phyloP scores from a whole-genome alignment of 495 filamentous ascomycete species.

The Xylaria acuta region DNA sequence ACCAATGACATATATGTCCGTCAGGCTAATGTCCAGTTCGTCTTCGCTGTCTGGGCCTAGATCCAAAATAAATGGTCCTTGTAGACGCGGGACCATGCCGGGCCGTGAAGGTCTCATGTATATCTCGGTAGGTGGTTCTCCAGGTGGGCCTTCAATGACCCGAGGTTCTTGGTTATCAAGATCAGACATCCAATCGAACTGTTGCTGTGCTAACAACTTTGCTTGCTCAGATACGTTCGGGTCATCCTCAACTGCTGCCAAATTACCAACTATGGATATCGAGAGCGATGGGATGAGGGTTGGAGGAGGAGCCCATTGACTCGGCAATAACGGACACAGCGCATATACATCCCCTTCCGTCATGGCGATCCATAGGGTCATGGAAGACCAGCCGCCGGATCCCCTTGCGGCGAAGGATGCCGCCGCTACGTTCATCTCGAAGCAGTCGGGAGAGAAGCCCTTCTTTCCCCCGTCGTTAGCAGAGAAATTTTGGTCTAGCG shows the following conservation, averaged over 20 bases:
- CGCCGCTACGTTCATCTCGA: constrained; percentile 87
- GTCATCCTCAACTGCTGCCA: constrained; percentile 65
- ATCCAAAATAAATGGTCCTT: constrained; percentile 82
- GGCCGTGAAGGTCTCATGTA: constrained; percentile 74
- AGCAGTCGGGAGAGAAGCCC: constrained; percentile 80
- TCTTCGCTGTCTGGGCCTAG: constrained; percentile 67
- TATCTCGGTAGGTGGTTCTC: constrained; percentile 59
- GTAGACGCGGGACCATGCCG: constrained; percentile 75
- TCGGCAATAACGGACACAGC: constrained; percentile 84
- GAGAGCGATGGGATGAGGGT: constrained; percentile 78
- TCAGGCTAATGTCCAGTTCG: constrained; percentile 68
- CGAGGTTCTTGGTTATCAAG: constrained; percentile 78
- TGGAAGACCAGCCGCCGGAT: constrained; percentile 84
- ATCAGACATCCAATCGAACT: constrained; percentile 82
- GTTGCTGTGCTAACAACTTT: constrained; percentile 68
- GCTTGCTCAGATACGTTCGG: constrained; percentile 58
- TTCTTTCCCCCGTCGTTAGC: constrained; percentile 75
- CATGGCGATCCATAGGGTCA: constrained; percentile 94
- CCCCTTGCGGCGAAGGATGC: constrained; percentile 80
- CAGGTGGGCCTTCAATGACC: constrained; percentile 47
- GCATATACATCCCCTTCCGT: constrained; percentile 85
- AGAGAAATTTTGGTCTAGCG: constrained; percentile 75
- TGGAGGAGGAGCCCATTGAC: constrained; percentile 79
- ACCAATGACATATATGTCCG: constrained; percentile 61
- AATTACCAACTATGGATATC: constrained; percentile 71